Base-by-base conservation (phyloP, 345 rosid species). In the Clausena lansium region DNA sequence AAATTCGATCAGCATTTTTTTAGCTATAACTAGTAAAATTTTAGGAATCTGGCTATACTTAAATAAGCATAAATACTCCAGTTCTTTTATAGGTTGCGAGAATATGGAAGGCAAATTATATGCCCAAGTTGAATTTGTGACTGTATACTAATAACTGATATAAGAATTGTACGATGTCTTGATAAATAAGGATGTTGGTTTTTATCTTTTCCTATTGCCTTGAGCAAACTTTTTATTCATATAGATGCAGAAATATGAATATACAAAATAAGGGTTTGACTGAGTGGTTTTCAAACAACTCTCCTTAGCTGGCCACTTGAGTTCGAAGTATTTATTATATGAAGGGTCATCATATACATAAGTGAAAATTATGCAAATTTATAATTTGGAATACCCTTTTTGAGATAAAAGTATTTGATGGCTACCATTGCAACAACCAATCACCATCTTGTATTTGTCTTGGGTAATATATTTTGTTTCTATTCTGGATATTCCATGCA, bases 1-100 rank as follows among this genome's bases (percentile, higher is more conserved):
- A 82, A 73, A 78, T 78, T 81, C 76, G 73, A 60, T 61, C 55
- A 30, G 33, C 32, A 50, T 20, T 35, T 47, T 30, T 72, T 66
- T 35, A 0, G 62, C 10, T 22, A 9, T 61, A 28, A 28, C 45
- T 47, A 41, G 58, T 70, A 66, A 35, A 45, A 74, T 3, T 75
- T 55, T 35, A 41, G 66, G 73, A 60, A 66, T 41, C 22, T 74
- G 50, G 75, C 25, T 25, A 30, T 45, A n/a, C 36, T 28, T 22
- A 70, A 24, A 73, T 67, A 74, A 64, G 66, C 70, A 25, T 58
- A 75, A 61, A 10, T 47, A 75, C 62, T 67, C 47, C 13, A 39
- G 50, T 69, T 59, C 35, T 33, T 50, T 25, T 47, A 59, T 33
- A 9, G 61, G 45, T 52, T 69, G 54, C 58, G 0, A 27, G 70